Base-by-base conservation (phyloP, 1,139 yeast species). In the Pichia sp. region DNA sequence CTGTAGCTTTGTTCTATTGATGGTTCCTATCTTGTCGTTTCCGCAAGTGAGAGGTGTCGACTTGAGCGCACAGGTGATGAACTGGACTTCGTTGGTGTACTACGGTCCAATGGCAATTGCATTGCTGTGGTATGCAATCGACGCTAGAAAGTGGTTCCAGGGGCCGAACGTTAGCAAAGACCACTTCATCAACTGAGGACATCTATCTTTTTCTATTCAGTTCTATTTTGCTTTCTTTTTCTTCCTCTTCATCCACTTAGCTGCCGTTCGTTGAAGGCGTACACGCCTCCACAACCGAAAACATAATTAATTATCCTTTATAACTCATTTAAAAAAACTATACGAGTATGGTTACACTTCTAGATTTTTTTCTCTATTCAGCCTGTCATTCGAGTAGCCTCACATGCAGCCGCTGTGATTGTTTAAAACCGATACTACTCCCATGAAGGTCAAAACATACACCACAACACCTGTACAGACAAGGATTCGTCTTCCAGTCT, bases 31-130 rank as follows among this genome's bases (percentile, higher is more conserved):
- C 55, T 75, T 85, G 64, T 81, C 87, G 64, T 80, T 84, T 79
- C 90, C 90, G 51, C 73, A 76, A 54, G 74, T 72, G 34, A 73
- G 68, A 54, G 87, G 87, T n/a, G 68, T 70, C 13, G 64, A 74
- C 57, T 65, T 78, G 59, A 72, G 74, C 7, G 69, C 78, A 5
- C 75, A 76, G 29, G 61, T 61, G 34, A 85, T 85, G 90, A 85
- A 85, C 70, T 85, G 89, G 87, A 86, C 90, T 0, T 78, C 73
- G 23, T 76, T 84, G 38, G 89, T 85, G n/a, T 85, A 78, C 67
- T 84, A 81, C 63, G 90, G 88, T 1, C 82, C 88, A 13, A 72
- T 84, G 77, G 62, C 79, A 16, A 55, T 83, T 41, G 79, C 82
- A 2, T 62, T 75, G 26, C 61, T 74, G 1, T 85, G 85, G 81